Conservation (phyloP, 805 yeast genomes). For the Metschnikowia chrysomelidarum region DNA sequence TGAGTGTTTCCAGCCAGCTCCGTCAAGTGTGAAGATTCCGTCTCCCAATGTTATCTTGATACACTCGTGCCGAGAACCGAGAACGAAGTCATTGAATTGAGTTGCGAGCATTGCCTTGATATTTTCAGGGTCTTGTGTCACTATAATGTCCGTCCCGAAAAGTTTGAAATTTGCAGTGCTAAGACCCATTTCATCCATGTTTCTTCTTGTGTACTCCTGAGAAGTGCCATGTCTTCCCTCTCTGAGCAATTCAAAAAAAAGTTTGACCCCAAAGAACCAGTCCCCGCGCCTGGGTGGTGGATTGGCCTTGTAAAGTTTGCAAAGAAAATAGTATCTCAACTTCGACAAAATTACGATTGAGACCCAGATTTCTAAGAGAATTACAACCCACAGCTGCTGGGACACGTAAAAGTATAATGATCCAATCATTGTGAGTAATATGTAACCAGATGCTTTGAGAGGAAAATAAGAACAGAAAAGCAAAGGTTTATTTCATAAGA, state of each 20-base stretch:
- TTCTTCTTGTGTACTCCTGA: constrained; percentile 11
- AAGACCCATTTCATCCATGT: constrained; percentile 5
- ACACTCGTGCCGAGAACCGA: constrained; percentile 24
- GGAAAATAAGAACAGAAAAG: too few relatives aligned
- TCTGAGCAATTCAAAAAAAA: constrained; percentile 7
- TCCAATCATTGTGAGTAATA: too few relatives aligned
- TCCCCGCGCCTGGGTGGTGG: constrained; percentile 13
- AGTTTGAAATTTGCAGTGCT: constrained; percentile 9
- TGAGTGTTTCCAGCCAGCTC: constrained; percentile 29
- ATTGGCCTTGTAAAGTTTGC: constrained; percentile 10
- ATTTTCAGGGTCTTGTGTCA: constrained; percentile 24
- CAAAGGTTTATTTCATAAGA: too few relatives aligned
- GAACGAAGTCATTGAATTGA: constrained; percentile 25
- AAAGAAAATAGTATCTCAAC: constrained; percentile 1
- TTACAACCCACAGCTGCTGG: constrained; percentile 12
- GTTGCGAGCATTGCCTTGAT: constrained; percentile 29
- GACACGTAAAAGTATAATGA: too few relatives aligned
- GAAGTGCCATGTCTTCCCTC: constrained; percentile 10
- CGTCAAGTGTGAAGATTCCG: constrained; percentile 29
- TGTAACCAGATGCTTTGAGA: too few relatives aligned
- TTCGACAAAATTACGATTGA: neutral
- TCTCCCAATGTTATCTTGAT: constrained; percentile 24
- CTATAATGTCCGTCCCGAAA: constrained; percentile 11
- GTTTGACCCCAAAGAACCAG: constrained; percentile 12
- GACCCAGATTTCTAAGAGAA: constrained; percentile 5